Evolutionary conservation across 176 grass and related monocot species (phyloP), one percentile per base, ranked within the genome.

Genomic region (Hyparrhenia diplandra): DNA sequence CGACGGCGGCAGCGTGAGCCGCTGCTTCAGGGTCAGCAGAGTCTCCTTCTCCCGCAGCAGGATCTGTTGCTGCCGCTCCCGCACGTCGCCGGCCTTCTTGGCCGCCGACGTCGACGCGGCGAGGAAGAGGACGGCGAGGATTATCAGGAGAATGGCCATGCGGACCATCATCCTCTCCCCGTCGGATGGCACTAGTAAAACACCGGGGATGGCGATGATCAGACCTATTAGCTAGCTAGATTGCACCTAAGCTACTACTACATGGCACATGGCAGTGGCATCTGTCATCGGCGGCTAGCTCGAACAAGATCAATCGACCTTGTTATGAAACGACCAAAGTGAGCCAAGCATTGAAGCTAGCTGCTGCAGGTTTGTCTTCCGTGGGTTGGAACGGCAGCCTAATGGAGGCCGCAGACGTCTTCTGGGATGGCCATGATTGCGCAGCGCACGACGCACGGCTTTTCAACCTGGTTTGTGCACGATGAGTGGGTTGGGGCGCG

Each of bases 21-120:
- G 8, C 54, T 24, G 21, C 54, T 91, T 98, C 71, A 98, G 87
- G 21, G 86, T 73, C 40, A 98, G 76, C 5, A 98, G 92, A 3
- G 84, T 76, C 10, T 78, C 77, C 40, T 81, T 98, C 64, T 94
- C 95, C 35, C 46, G 84, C n/a, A 69, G 51, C 18, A 91, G 80
- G n/a, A 9, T 3, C 51, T 55, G 20, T 9, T 7, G 51, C 51
- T 8, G 49, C 6, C 20, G 51, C 51, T 8, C 20, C 18, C 0
- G 51, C 2, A n/a, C 9, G 52, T 57, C 8, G 8, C 6, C 32
- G 52, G 52, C 28, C 16, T 4, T 49, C 20, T 43, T 20, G 9
- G 24, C 14, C 29, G 72, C 36, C 54, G 23, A 23, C 9, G 54
- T 80, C 8, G 61, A 43, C 37, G 67, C 39, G 18, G 42, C 42